These are phyloP conservation scores for Pseudozyma flocculosa DNA, from an alignment of 1,284 basidiomycete species.

Conservation along the genomic window DNA sequence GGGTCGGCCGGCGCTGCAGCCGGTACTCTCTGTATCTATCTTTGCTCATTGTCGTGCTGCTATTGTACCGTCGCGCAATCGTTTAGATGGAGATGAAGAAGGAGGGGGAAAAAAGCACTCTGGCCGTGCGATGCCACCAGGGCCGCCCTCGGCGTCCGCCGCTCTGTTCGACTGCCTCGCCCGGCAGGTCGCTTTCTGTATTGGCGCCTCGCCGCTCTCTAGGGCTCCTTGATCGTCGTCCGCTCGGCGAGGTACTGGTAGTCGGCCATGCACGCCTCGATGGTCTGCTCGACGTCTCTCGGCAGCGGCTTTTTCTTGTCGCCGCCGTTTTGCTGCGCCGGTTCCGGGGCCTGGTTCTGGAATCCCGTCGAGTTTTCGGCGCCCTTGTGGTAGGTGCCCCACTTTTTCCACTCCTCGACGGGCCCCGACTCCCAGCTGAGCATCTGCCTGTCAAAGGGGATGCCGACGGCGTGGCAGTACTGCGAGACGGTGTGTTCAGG, in stretches of 20 bases:
- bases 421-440: slow-evolving; percentile 49
- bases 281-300: slow-evolving; percentile 32
- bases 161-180: too few relatives aligned
- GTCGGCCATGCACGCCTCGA: slow-evolving; percentile 18
- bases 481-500: slow-evolving; percentile 40
- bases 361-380: slow-evolving; percentile 53
- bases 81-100: too few relatives aligned
- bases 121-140: too few relatives aligned
- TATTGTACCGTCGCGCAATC: too few relatives aligned
- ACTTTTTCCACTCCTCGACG: slow-evolving; percentile 51
- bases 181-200: too few relatives aligned
- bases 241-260: slow-evolving; percentile 36
- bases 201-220: not conserved
- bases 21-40: too few relatives aligned
- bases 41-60: too few relatives aligned
- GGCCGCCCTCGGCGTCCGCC: too few relatives aligned
- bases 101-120: too few relatives aligned
- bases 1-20: too few relatives aligned
- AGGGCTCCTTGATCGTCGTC: slow-evolving; percentile 24
- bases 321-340: not conserved
- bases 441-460: slow-evolving; percentile 49
- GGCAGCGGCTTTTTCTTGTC: slow-evolving; percentile 16
- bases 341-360: slow-evolving; percentile 27
- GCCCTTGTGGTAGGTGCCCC: slow-evolving; percentile 51
- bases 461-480: slow-evolving; percentile 45